Base-by-base conservation (phyloP, 2,329 filamentous ascomycete genomes). In the Escovopsis sp. region DNA sequence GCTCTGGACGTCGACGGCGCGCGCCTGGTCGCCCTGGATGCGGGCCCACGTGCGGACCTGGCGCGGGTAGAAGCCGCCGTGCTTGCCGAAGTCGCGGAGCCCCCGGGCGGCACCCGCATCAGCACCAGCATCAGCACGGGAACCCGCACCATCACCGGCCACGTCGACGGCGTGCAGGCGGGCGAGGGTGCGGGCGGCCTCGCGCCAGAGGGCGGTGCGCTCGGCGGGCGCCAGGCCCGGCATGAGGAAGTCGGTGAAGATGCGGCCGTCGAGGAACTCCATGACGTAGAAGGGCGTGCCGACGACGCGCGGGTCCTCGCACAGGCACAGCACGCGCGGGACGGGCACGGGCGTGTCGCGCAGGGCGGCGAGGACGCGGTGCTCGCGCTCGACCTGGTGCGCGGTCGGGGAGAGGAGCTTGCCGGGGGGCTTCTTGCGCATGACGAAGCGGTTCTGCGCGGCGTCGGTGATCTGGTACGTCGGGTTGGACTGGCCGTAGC, bases 391-490 rank as follows among this genome's bases (percentile, higher is more conserved):
- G 55, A 98, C 89, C 61, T 89, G 84, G 68, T 98, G 91, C 9
- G 91, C 91, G 2, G 89, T 89, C 66, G 87, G 86, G 53, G 86
- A 94, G 40, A 96, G 73, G 34, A 98, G 80, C 65, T 82, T 79
- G 49, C 91, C 91, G n/a, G 91, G 89, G 1, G 91, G 91, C 67
- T 96, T 96, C 74, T 98, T 96, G 60, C 91, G 85, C 68, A 96
- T 75, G 32, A 98, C 91, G 65, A 81, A 94, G 57, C 80, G 78
- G 51, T 68, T 62, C 41, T 79, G 77, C 57, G 78, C 70, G 50
- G 77, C 70, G 41, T 79, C 79, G 12, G 80, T 94, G 56, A 96
- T 72, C 56, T 89, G 85, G 66, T 96, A 98, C 3, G 91, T 98
- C 37, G 91, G 91, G 60, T 96, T 98, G 45, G 86, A 94, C 66